Conservation (phyloP, 768 basidiomycete species). For the Leucosporidium yakuticum region DNA sequence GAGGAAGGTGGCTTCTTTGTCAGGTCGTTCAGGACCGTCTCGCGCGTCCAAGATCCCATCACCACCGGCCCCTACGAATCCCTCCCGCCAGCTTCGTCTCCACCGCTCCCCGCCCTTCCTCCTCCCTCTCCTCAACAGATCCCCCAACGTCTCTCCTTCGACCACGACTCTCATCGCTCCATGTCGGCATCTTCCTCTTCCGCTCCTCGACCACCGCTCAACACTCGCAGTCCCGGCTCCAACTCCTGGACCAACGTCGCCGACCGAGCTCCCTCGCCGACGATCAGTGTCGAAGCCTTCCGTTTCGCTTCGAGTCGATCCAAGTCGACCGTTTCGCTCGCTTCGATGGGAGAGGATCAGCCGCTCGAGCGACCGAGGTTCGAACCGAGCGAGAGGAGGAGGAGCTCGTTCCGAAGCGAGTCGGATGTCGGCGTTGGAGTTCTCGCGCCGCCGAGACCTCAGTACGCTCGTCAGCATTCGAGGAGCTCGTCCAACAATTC, state of each 20-base stretch:
- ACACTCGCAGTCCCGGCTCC: background rate
- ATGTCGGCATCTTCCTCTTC: background rate
- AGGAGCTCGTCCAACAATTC: constrained; percentile 18
- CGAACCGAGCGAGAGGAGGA: constrained; percentile 23
- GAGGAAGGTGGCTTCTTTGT: constrained; percentile 30
- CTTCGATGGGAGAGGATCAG: constrained; percentile 8
- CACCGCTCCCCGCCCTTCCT: background rate
- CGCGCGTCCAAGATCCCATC: constrained; percentile 30
- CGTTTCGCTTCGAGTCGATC: constrained; percentile 25
- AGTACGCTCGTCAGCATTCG: constrained; percentile 16
- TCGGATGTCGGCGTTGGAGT: constrained; percentile 12
- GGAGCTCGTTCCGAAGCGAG: constrained; percentile 11
- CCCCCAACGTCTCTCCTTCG: constrained; percentile 12
- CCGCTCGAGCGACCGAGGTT: constrained; percentile 17
- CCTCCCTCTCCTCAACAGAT: background rate
- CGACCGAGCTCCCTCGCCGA: constrained; percentile 23
- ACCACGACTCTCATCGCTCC: constrained; percentile 13
- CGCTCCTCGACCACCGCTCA: constrained; percentile 24
- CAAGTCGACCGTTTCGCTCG: constrained; percentile 27
- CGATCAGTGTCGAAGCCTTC: constrained; percentile 26
- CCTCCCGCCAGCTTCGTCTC: background rate
- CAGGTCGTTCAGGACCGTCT: constrained; percentile 28
- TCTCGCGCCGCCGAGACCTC: constrained; percentile 16
- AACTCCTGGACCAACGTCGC: background rate
- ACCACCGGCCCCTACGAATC: background rate